These are phyloP conservation scores for Inga laurina DNA, from an alignment of 306 rosid genomes.

Conservation along the genomic window DNA sequence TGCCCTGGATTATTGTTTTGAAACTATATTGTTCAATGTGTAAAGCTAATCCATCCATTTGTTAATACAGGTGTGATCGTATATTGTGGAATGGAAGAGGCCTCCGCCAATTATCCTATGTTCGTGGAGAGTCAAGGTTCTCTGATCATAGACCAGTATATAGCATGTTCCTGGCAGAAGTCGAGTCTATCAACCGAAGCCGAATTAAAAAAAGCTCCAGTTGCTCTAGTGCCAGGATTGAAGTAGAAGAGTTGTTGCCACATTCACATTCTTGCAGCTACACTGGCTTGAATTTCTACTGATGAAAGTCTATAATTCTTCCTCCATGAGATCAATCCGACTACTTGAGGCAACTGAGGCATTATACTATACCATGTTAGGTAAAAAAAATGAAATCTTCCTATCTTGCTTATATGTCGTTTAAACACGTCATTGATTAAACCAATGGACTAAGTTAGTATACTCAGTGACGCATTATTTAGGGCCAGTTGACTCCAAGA, in stretches of 20 bases:
- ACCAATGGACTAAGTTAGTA: neutral
- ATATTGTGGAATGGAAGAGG: constrained; percentile 86
- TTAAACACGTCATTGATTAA: neutral
- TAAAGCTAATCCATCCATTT: constrained; percentile 16
- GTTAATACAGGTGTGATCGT: constrained; percentile 78
- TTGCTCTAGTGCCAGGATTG: constrained; percentile 72
- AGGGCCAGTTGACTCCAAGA: constrained; percentile 24
- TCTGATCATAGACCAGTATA: constrained; percentile 93
- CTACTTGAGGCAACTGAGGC: constrained; percentile 27
- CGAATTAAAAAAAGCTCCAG: constrained; percentile 72
- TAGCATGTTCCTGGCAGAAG: constrained; percentile 69
- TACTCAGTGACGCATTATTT: constrained; percentile 1
- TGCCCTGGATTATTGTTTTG: neutral
- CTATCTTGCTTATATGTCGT: neutral
- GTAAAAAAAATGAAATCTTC: constrained; percentile 28
- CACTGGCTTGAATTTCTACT: constrained; percentile 53
- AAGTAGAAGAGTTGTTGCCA: constrained; percentile 82
- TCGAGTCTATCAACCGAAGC: constrained; percentile 60
- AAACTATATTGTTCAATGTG: neutral
- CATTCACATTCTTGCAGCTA: constrained; percentile 51
- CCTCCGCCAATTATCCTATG: constrained; percentile 70
- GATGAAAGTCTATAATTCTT: constrained; percentile 34
- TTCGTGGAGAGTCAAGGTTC: constrained; percentile 86
- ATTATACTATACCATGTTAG: constrained; percentile 25
- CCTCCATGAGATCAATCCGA: constrained; percentile 20